These are phyloP conservation scores for Babesia ovis DNA, from an alignment of 169 alveolate genomes.

Conservation along the genomic window DNA sequence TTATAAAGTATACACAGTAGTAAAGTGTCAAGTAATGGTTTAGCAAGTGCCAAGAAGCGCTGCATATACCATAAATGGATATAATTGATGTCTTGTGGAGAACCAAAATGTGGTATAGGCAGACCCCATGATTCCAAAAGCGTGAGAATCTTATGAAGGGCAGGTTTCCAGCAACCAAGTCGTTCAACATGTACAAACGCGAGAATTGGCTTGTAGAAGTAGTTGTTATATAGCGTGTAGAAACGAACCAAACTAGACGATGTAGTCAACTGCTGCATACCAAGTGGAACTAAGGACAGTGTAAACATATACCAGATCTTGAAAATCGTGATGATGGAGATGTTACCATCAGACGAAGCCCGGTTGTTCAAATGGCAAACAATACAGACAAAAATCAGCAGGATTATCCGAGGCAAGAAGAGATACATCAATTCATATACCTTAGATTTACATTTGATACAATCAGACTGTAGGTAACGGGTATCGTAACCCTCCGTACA, in stretches of 20 bases:
- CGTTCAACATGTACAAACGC: conserved; percentile 37
- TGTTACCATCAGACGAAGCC: conserved; percentile 17
- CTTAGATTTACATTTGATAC: conserved; percentile 48
- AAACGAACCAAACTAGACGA: conserved; percentile 51
- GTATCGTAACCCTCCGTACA: conserved; percentile 70
- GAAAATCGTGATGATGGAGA: conserved; percentile 40
- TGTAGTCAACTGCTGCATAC: conserved; percentile 43
- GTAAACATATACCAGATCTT: conserved; percentile 50
- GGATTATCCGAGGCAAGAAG: conserved; percentile 34
- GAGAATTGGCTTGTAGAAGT: conserved; percentile 36
- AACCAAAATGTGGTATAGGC: background rate
- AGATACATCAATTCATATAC: conserved; percentile 8
- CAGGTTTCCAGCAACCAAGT: conserved; percentile 52
- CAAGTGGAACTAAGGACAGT: conserved; percentile 52
- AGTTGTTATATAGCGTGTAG: conserved; percentile 29
- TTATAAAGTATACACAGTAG: conserved; percentile 23
- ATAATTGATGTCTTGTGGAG: conserved; percentile 20
- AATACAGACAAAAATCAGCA: conserved; percentile 10
- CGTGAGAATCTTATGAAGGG: background rate
- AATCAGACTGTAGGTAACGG: conserved; percentile 67
- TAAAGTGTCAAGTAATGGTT: conserved; percentile 39
- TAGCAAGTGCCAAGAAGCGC: conserved; percentile 26
- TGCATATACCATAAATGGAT: conserved; percentile 55
- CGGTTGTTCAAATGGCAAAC: conserved; percentile 22
- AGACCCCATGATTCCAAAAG: background rate